These are phyloP conservation scores for Daedaleopsis sinensis DNA, from an alignment of 768 basidiomycete species.

Conservation along the genomic window DNA sequence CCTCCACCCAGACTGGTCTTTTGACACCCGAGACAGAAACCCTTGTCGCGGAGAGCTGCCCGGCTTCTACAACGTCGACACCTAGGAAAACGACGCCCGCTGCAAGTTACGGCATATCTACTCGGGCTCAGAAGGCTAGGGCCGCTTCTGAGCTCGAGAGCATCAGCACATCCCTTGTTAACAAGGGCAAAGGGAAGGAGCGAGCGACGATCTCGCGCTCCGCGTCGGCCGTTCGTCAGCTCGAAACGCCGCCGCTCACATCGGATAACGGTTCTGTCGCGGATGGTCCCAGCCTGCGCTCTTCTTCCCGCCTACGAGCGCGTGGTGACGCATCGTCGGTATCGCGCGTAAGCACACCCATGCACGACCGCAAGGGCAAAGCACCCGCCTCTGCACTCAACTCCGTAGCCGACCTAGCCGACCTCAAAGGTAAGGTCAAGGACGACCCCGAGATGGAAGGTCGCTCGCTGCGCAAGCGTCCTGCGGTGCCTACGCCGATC, in stretches of 20 bases:
- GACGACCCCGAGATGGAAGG: conserved; percentile 27
- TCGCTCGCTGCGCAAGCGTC: conserved; percentile 25
- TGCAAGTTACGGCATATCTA: conserved; percentile 54
- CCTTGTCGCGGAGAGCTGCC: conserved; percentile 9
- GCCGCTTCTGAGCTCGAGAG: conserved; percentile 30
- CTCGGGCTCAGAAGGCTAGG: conserved; percentile 56
- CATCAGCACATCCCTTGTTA: conserved; percentile 1
- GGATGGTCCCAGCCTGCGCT: conserved; percentile 29
- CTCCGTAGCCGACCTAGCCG: conserved; percentile 12
- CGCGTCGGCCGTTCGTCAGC: conserved; percentile 34
- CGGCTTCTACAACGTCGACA: conserved; percentile 11
- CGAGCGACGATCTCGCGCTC: conserved; percentile 16
- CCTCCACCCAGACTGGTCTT: conserved; percentile 25
- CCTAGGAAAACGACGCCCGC: conserved; percentile 18
- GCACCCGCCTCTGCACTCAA: conserved; percentile 19
- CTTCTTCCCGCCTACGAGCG: conserved; percentile 26
- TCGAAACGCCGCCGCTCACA: conserved; percentile 52
- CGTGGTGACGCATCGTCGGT: conserved; percentile 26
- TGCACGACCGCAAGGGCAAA: conserved; percentile 22
- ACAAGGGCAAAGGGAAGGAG: conserved; percentile 12
- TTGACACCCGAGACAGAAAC: conserved; percentile 33
- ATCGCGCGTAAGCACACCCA: conserved; percentile 18
- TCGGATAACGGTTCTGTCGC: conserved; percentile 43
- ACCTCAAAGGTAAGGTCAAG: conserved; percentile 15
- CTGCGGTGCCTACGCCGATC: conserved; percentile 8